Evolutionary conservation across 2,329 filamentous ascomycete species (phyloP), one percentile per base, ranked within the genome.

Genomic region (Calonectria naviculata): DNA sequence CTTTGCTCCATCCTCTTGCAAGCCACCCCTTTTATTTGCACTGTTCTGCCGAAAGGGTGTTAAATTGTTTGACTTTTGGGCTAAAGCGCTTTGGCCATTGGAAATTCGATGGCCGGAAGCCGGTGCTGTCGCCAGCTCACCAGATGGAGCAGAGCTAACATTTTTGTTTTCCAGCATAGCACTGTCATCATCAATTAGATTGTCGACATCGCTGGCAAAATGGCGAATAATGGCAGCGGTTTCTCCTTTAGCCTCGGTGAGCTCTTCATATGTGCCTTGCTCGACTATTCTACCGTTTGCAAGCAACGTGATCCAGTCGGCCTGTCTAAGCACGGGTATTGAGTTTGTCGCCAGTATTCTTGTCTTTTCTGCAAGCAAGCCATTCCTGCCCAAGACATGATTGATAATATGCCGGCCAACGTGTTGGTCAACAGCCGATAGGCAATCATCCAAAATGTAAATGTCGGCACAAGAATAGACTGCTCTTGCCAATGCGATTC

Each of bases 351-450:
- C 46, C 26, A 65, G 12, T 26, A 65, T 65, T n/a, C 47, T 54
- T 4, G 63, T 65, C 17, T 41, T 65, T 10, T 46, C 15, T 9
- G 34, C 47, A 17, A 66, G n/a, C 8, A 58, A 13, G 5, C 64
- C 64, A 8, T 24, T 13, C 3, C 13, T 8, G 5, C 49, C 64
- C 5, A 66, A 26, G 13, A 66, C 31, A 8, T 36, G 28, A 24
- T 66, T 19, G 38, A 66, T 58, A 19, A 66, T 60, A 12, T 66
- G 64, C 5, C 64, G 26, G 13, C 49, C 34, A 17, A 66, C 64
- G 17, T 58, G 47, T 19, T 44, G 34, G 28, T 66, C 64, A n/a
- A 66, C 64, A 4, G 64, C 49, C 10, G 64, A 54, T 9, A 66
- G 26, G 8, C 47, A 42, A 38, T 66, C 64, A 26, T 66, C 64